Base-by-base conservation (phyloP, 2,329 filamentous ascomycete species). In the Hymenoscyphus fraxineus region DNA sequence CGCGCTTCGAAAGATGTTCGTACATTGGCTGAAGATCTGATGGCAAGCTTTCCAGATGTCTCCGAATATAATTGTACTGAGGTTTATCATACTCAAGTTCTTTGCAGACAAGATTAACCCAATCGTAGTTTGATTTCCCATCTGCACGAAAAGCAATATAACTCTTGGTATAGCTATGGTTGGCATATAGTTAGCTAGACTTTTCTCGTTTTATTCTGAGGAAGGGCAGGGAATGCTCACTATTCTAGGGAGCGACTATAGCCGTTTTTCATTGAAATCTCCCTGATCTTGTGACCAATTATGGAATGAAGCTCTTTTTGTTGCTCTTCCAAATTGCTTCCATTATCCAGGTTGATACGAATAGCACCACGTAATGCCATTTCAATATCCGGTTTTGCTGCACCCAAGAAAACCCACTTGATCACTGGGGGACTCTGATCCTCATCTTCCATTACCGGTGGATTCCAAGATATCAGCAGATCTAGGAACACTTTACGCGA, bases 11-110 rank as follows among this genome's bases (percentile, higher is more conserved):
- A n/a, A 60, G 58, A 10, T 60, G 58, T 5, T 60, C 58, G 41
- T 60, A 60, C 58, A 60, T 60, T 13, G 58, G 58, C n/a, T 35
- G 38, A 16, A 60, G 58, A 60, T 60, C 58, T 60, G 58, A 60
- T 16, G 58, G 58, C 5, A 60, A 41, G 10, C 58, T 60, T n/a
- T 60, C 58, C 31, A 60, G n/a, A 32, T 60, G 58, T 47, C 41
- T 44, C 32, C 58, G 39, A 13, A 60, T 51, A 10, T 40, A 16
- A 19, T 32, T 60, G 13, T 60, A 60, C 39, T 60, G 39, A 32
- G 58, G 39, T 7, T 51, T 27, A 19, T 60, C 58, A 31, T 47
- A 47, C 12, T 60, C 58, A 31, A 60, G 41, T 13, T 60, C 58
- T 47, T 44, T 32, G 22, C 58, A 60, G 16, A 60, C 58, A 12